Percentiles rank a stretch among this genome's conserved stretches.
Evolutionary conservation across 805 yeast species (phyloP).

Genomic region (Pichia rugopelliculosa): DNA sequence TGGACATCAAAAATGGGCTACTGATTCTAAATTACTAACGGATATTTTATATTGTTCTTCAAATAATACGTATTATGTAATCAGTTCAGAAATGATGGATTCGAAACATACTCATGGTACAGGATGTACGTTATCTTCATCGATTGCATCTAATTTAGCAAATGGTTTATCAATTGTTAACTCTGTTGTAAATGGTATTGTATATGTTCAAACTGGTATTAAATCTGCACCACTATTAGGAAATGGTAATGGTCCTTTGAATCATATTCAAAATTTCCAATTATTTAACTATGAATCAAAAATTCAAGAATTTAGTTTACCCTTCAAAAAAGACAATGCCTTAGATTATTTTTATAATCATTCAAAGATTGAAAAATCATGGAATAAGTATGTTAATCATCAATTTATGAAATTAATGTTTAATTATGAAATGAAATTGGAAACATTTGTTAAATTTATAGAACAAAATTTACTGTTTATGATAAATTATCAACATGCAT

Average conservation of each 20-base stretch:
- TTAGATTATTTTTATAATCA: conserved; percentile 48
- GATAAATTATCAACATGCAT: conserved; percentile 59
- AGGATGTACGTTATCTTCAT: conserved; percentile 80
- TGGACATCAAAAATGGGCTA: conserved; percentile 20
- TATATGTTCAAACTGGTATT: conserved; percentile 63
- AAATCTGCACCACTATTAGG: conserved; percentile 30
- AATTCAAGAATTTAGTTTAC: conserved; percentile 5
- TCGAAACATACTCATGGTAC: conserved; percentile 70
- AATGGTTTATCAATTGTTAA: conserved; percentile 37
- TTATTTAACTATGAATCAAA: conserved; percentile 1
- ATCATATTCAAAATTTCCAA: conserved; percentile 38
- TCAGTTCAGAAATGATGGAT: conserved; percentile 7
- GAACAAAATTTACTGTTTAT: conserved; percentile 66
- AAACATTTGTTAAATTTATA: conserved; percentile 39
- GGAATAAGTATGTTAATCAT: conserved; percentile 57
- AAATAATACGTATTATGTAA: not conserved
- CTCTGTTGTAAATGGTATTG: conserved; percentile 51
- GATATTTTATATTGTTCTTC: conserved; percentile 9
- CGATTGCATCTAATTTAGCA: conserved; percentile 73
- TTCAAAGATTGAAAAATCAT: conserved; percentile 44
- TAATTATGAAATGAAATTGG: conserved; percentile 39
- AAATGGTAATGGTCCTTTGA: conserved; percentile 57
- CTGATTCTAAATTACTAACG: conserved; percentile 1
- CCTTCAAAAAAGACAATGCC: conserved; percentile 26
- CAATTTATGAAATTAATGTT: conserved; percentile 53